Evolutionary conservation across 2,329 filamentous ascomycete species (phyloP).

Genomic region (Alternaria incomplexa): DNA sequence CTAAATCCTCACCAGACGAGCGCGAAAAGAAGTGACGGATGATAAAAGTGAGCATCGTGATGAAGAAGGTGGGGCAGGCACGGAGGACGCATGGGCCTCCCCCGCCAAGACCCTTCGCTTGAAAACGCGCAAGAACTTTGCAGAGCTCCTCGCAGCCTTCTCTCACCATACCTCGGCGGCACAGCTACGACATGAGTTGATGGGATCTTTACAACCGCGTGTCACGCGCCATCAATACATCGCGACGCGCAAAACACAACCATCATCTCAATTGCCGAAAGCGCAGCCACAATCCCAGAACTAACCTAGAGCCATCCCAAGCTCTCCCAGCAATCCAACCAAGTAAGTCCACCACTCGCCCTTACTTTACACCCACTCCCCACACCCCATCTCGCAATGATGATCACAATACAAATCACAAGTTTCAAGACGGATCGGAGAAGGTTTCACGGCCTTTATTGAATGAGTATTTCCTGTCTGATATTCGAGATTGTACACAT

Average conservation of each 20-base stretch:
- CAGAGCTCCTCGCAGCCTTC: neutral
- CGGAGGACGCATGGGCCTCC: neutral
- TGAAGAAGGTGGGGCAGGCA: neutral
- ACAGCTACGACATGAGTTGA: neutral
- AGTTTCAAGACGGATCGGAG: constrained; percentile 48
- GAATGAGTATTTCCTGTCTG: constrained; percentile 20
- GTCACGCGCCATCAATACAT: neutral
- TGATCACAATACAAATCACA: constrained; percentile 31
- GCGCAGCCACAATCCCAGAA: neutral
- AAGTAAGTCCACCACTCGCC: neutral
- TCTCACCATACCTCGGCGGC: neutral
- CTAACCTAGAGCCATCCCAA: neutral
- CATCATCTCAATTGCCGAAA: no score
- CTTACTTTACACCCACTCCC: neutral
- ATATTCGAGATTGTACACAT: no score
- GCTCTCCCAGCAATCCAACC: no score
- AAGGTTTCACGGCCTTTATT: constrained; percentile 38
- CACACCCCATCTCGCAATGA: constrained; percentile 22
- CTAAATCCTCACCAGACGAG: no score
- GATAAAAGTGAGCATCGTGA: neutral
- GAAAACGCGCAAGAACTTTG: neutral
- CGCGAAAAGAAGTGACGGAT: no score
- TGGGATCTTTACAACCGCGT: accelerated
- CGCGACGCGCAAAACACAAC: neutral
- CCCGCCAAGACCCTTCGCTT: constrained; percentile 8